phyloP scores from a whole-genome alignment of 2,329 filamentous ascomycete species.

The Calonectria crousiana region DNA sequence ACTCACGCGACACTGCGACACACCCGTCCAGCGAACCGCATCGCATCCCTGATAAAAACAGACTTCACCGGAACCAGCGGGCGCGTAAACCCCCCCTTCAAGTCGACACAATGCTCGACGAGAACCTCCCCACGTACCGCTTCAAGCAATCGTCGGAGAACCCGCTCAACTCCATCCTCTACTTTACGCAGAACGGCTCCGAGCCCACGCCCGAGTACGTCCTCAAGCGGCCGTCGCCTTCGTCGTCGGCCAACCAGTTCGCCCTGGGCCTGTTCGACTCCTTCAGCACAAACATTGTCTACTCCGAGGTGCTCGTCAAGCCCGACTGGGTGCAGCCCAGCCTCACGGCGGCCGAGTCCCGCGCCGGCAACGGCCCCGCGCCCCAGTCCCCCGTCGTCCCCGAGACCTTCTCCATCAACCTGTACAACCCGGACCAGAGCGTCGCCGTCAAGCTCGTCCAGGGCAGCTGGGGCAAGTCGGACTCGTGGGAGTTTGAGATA shows the following conservation, averaged over 20 bases:
- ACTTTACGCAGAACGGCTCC: slow-evolving; percentile 78
- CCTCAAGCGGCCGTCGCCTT: slow-evolving; percentile 78
- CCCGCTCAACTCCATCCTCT: slow-evolving; percentile 68
- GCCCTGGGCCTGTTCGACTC: slow-evolving; percentile 88
- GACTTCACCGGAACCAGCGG: neutral
- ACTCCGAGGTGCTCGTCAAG: slow-evolving; percentile 85
- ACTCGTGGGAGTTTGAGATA: slow-evolving; percentile 93
- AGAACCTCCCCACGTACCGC: slow-evolving; percentile 85
- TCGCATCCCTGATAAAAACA: neutral
- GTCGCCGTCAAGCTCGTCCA: slow-evolving; percentile 77
- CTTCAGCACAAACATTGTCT: slow-evolving; percentile 83
- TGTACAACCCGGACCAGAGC: slow-evolving; percentile 94
- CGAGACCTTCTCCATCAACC: slow-evolving; percentile 82
- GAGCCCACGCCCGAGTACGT: slow-evolving; percentile 85
- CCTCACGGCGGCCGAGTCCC: slow-evolving; percentile 83
- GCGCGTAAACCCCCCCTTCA: neutral
- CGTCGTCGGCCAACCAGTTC: slow-evolving; percentile 84
- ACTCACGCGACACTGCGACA: neutral
- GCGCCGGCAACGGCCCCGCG: slow-evolving; percentile 73
- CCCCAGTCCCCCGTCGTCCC: slow-evolving; percentile 79
- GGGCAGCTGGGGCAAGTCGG: slow-evolving; percentile 82
- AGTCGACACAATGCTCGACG: slow-evolving; percentile 79
- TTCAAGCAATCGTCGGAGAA: slow-evolving; percentile 66
- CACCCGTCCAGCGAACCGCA: neutral
- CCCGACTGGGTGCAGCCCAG: slow-evolving; percentile 89